Evolutionary conservation across 768 basidiomycete genomes (phyloP).

Genomic region (Tricholoma matsutake): DNA sequence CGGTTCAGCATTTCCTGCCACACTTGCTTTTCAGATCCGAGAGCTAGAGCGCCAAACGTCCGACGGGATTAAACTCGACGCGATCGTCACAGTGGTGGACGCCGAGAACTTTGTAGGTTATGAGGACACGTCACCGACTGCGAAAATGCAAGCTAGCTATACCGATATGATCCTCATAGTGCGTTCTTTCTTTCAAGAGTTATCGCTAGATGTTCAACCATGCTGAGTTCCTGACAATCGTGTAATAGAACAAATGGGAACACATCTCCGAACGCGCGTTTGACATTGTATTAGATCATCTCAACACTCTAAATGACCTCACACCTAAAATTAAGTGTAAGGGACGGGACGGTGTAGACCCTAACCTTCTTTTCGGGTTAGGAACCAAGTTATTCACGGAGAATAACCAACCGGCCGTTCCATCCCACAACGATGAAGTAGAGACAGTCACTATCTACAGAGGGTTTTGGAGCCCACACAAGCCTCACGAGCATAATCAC

Average conservation of each 20-base stretch:
- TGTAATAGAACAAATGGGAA: conserved; percentile 83
- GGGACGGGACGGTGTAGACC: conserved; percentile 65
- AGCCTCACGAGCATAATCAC: conserved; percentile 16
- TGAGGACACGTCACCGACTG: conserved; percentile 89
- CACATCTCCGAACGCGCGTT: conserved; percentile 73
- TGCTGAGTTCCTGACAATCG: neutral
- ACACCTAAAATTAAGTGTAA: conserved; percentile 82
- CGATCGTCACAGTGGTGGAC: conserved; percentile 88
- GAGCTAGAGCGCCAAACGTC: conserved; percentile 78
- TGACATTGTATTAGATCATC: conserved; percentile 82
- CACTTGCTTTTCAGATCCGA: conserved; percentile 90
- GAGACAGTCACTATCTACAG: conserved; percentile 69
- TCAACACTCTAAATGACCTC: conserved; percentile 84
- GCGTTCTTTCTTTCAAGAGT: conserved; percentile 24
- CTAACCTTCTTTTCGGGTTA: conserved; percentile 82
- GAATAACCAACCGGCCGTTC: conserved; percentile 14
- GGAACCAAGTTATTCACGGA: conserved; percentile 73
- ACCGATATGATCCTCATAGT: conserved; percentile 89
- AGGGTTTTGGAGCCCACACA: conserved; percentile 24
- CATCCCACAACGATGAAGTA: conserved; percentile 76
- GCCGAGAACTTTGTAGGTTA: conserved; percentile 92
- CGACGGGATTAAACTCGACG: conserved; percentile 78
- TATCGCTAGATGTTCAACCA: neutral
- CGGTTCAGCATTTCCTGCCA: conserved; percentile 94
- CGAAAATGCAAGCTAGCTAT: conserved; percentile 93